Evolutionary conservation across 1,139 yeast species (phyloP).

Genomic region (Magnusiomyces suaveolens): DNA sequence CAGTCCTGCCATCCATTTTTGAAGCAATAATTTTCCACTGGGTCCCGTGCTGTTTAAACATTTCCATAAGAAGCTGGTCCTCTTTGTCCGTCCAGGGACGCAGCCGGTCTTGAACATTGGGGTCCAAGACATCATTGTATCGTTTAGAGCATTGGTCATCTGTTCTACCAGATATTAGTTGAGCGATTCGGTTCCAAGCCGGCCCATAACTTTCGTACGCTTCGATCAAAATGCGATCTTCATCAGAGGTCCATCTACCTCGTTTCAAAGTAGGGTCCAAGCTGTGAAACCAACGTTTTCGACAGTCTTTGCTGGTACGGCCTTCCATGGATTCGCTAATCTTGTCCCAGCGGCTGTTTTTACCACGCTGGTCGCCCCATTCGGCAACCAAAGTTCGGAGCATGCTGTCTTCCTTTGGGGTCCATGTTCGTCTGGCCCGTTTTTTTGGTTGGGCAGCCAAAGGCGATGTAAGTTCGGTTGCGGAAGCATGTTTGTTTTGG

Average conservation of each 20-base stretch:
- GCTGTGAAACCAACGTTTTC: slow-evolving; percentile 83
- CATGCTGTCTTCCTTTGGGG: slow-evolving; percentile 63
- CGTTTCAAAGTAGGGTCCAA: slow-evolving; percentile 71
- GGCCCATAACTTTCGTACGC: slow-evolving; percentile 67
- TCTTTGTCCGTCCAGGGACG: slow-evolving; percentile 76
- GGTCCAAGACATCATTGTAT: slow-evolving; percentile 81
- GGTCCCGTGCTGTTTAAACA: slow-evolving; percentile 70
- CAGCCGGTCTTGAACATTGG: slow-evolving; percentile 64
- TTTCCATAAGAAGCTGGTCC: slow-evolving; percentile 55
- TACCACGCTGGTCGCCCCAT: slow-evolving; percentile 89
- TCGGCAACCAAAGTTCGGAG: slow-evolving; percentile 59
- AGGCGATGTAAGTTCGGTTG: slow-evolving; percentile 15
- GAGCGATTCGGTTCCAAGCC: slow-evolving; percentile 77
- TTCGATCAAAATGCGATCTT: slow-evolving; percentile 54
- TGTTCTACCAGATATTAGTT: slow-evolving; percentile 70
- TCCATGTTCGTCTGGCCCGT: slow-evolving; percentile 53
- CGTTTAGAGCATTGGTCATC: slow-evolving; percentile 94
- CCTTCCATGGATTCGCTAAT: slow-evolving; percentile 60
- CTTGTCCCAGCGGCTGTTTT: slow-evolving; percentile 56
- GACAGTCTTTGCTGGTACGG: slow-evolving; percentile 81
- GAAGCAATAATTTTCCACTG: slow-evolving; percentile 79
- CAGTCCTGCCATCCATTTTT: slow-evolving; percentile 70
- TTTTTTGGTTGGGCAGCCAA: slow-evolving; percentile 14
- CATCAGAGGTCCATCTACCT: slow-evolving; percentile 85
- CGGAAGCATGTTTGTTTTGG: slow-evolving; percentile 13